phyloP scores from a whole-genome alignment of 2,329 filamentous ascomycete genomes.

The Hymenoscyphus occultus region DNA sequence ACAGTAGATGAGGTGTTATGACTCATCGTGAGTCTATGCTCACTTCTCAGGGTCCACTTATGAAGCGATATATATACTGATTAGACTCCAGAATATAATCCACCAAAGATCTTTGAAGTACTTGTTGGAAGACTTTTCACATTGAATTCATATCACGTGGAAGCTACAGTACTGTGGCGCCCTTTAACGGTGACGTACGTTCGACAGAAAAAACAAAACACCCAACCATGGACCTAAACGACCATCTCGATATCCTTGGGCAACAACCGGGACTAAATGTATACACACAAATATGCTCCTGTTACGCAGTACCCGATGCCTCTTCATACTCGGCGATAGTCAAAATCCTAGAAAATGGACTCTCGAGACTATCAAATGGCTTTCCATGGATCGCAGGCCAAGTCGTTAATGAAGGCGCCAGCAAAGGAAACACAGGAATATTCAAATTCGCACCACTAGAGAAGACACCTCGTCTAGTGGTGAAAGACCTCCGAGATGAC shows the following conservation, averaged over 20 bases:
- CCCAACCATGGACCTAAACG: not conserved
- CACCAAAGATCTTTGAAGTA: no score
- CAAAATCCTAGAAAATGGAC: not conserved
- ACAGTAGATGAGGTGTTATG: not conserved
- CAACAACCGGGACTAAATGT: slow-evolving; percentile 7
- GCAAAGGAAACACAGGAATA: not conserved
- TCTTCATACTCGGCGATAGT: not conserved
- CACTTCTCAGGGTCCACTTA: not conserved
- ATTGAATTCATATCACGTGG: not conserved
- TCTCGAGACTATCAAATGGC: not conserved
- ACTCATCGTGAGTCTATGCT: not conserved
- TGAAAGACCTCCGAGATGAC: slow-evolving; percentile 45
- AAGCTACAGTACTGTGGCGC: not conserved
- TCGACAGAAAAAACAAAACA: not conserved
- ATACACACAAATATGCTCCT: slow-evolving; percentile 11
- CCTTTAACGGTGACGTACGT: not conserved
- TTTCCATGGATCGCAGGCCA: slow-evolving; percentile 10
- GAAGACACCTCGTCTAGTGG: slow-evolving; percentile 17
- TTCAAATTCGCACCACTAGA: slow-evolving; percentile 5
- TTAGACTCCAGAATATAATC: no score
- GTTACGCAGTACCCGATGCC: not conserved
- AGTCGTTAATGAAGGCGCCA: slow-evolving; percentile 4
- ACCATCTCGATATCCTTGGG: not conserved
- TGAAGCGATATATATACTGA: no score
- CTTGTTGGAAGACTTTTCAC: no score